Base-by-base conservation (phyloP, 169 alveolate species). In the Babesia divergens region DNA sequence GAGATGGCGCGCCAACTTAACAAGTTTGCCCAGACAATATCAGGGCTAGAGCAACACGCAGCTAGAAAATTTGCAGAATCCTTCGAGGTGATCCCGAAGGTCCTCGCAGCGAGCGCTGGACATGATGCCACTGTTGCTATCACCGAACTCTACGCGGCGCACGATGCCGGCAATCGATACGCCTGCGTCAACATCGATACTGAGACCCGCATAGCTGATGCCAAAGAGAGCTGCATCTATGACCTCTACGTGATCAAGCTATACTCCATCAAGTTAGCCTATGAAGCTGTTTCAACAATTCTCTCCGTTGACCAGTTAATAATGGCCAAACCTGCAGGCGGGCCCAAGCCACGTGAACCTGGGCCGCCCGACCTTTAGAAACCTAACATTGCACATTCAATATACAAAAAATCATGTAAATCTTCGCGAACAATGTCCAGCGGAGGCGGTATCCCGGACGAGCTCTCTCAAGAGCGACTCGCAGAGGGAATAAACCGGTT, bases 281-380 rank as follows among this genome's bases (percentile, higher is more conserved):
- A 94, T 51, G 99, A 97, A 74, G 98, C 99, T 16, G 98, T 97
- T 5, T 84, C 95, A 72, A 98, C 99, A 8, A 93, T 97, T 44
- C 93, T 98, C 6, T 94, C 96, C 71, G 97, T 98, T 34, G 99
- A 98, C 89, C 98, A 96, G 84, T 94, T 97, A 58, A 96, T 97
- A 68, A 94, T 98, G 95, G 97, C 99, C 55, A 96, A 97, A 76
- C 99, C 99, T 16, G 99, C 99, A 18, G 99, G 99, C 31, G 99
- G 99, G 18, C 99, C 99, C 29, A 94, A 93, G 37, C 97, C 96
- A 28, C 90, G 94, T 44, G 82, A 69, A 7, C 83, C 88, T 16
- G 81, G 77, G 22, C 60, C 77, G n/a, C 83, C 88, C 31, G 88
- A 80, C 64, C 70, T 80, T 7, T 77, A 67, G 69, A 32, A 37